Base-by-base conservation (phyloP, 2,329 filamentous ascomycete species). In the Hymenoscyphus albidus region DNA sequence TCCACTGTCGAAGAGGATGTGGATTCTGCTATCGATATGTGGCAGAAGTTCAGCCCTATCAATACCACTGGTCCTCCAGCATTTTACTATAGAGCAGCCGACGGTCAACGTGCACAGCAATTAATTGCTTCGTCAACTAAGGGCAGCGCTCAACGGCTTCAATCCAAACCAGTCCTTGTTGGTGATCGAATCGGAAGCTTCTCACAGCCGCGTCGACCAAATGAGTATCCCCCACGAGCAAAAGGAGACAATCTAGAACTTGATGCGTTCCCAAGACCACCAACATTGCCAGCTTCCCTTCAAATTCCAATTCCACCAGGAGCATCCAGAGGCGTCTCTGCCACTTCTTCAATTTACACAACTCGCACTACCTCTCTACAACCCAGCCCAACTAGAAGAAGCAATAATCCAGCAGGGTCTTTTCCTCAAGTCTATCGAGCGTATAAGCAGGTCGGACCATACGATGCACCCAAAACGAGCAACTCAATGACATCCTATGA, bases 391-490 rank as follows among this genome's bases (percentile, higher is more conserved):
- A 57, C 51, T 18, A 27, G 27, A 60, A 18, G 22, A 54, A 63
- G 56, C 51, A 58, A 39, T 14, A 42, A 60, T n/a, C 62, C 64
- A 51, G 58, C 59, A 3, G 32, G 40, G 48, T 18, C 58, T 38
- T 18, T 64, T 16, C 62, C 62, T 35, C 44, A 32, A 9, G 57
- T 64, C 4, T 58, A 58, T 31, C 61, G 64, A 48, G 44, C 66
- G 5, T 69, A 70, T 48, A 65, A 65, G 58, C 68, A 71, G 44
- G 32, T 42, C 5, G 71, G 71, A 3, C 70, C 72, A 35, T 74
- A 71, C 48, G 72, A 74, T 22, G 61, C 18, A 4, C 64, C 39
- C 40, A 64, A 67, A 58, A 39, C 68, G 18, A 14, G 32, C 57
- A 66, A 62, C 13, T 68, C 67, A 32, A 63, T 67, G 44, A 67